Conservation (phyloP, 2,329 filamentous ascomycete species). For the Paecilomyces formosus region DNA sequence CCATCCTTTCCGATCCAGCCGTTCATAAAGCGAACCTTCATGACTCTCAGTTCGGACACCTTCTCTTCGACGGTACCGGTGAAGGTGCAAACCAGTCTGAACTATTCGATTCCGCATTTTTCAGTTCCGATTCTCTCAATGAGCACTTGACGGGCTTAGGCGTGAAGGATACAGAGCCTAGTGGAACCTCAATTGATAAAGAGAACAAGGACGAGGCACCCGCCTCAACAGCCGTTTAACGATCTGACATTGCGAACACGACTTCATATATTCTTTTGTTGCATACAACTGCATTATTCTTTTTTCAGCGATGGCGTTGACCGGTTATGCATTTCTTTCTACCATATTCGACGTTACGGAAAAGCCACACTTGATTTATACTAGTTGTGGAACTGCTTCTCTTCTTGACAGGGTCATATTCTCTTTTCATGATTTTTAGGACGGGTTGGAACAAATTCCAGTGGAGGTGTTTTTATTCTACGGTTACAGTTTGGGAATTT, state of each 20-base stretch:
- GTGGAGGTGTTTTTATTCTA: not conserved
- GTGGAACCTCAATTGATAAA: not conserved
- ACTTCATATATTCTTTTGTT: not conserved
- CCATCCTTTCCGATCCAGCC: constrained; percentile 26
- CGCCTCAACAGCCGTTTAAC: not conserved
- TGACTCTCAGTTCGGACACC: constrained; percentile 20
- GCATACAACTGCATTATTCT: constrained; percentile 2
- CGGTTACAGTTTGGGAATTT: not conserved
- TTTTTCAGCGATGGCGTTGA: constrained; percentile 12
- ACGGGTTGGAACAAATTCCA: not conserved
- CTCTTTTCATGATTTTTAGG: not conserved
- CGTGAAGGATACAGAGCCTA: constrained; percentile 11
- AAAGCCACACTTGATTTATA: not conserved
- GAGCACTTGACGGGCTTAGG: constrained; percentile 14
- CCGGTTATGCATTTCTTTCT: constrained; percentile 1
- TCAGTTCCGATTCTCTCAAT: constrained; percentile 26
- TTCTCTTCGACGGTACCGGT: constrained; percentile 17
- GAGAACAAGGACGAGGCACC: not conserved
- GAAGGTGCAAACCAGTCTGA: constrained; percentile 7
- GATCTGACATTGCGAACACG: constrained; percentile 1
- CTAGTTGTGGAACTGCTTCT: not conserved
- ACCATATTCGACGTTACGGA: not conserved
- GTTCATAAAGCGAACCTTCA: constrained; percentile 20
- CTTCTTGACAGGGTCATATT: not conserved
- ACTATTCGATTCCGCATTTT: constrained; percentile 28